These are phyloP conservation scores for Ordospora colligata DNA, from an alignment of 371 early-diverging fungal species.

Conservation along the genomic window DNA sequence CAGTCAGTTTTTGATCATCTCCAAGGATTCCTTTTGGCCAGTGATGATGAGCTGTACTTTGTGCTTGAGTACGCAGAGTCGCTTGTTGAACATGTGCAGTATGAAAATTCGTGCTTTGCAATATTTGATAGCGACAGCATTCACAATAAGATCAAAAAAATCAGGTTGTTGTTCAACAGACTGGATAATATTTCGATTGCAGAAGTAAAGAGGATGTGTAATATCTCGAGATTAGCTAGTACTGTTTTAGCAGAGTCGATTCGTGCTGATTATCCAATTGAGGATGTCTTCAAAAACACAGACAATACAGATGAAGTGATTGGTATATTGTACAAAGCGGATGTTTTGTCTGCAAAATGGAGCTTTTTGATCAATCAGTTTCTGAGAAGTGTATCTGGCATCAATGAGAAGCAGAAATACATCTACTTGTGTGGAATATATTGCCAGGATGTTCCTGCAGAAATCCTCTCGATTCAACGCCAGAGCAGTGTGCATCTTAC, in stretches of 20 bases:
- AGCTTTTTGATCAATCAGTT: not conserved
- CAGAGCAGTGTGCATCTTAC: not conserved
- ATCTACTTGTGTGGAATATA: not conserved
- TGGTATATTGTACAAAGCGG: not conserved
- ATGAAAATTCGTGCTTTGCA: conserved; percentile 1
- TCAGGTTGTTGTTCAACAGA: conserved; percentile 17
- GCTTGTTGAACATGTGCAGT: conserved; percentile 12
- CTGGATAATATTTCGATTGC: conserved; percentile 16
- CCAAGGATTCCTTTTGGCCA: conserved; percentile 4
- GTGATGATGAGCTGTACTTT: conserved; percentile 36
- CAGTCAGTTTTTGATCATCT: conserved; percentile 26
- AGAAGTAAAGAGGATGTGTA: conserved; percentile 10
- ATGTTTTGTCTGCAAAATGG: not conserved
- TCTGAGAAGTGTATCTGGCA: not conserved
- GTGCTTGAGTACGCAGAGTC: conserved; percentile 26
- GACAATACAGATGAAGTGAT: not conserved
- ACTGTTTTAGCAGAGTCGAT: not conserved
- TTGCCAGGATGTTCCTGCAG: not conserved
- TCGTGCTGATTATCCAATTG: not conserved
- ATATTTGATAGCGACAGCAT: conserved; percentile 18
- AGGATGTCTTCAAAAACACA: not conserved
- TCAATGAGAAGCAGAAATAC: conserved; percentile 1
- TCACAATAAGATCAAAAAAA: conserved; percentile 33
- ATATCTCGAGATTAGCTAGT: not conserved
- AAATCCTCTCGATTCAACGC: not conserved